Percentiles rank a stretch among this genome's conserved stretches.
Conservation (phyloP, 176 grass and related monocot genomes). For the Aechmea fasciata region DNA sequence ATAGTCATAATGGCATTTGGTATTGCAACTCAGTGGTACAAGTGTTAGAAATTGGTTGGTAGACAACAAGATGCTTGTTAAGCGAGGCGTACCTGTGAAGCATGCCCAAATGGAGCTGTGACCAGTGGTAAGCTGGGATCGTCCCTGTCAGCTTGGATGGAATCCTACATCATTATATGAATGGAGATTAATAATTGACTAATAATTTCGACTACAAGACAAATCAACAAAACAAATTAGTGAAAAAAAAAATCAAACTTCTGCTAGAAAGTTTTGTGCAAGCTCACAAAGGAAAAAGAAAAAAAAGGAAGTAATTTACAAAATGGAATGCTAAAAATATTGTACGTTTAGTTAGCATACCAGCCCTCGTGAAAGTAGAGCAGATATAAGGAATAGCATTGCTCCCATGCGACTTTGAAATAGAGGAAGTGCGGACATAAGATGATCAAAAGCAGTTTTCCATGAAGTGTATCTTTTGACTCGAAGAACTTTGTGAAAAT, state of each 20-base stretch:
- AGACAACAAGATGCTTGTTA: not conserved
- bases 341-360: conserved; percentile 22
- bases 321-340: not conserved
- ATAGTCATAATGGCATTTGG: no score
- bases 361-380: conserved; percentile 90
- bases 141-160: conserved; percentile 78
- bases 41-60: not conserved
- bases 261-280: not conserved
- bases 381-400: conserved; percentile 85
- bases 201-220: not conserved
- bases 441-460: conserved; percentile 53
- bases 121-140: conserved; percentile 92
- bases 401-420: conserved; percentile 90
- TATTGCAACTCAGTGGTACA: no score
- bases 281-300: not conserved
- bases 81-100: conserved; percentile 66
- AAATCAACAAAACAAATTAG: not conserved
- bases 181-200: conserved; percentile 3
- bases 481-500: conserved; percentile 84
- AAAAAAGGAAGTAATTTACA: not conserved
- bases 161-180: conserved; percentile 42
- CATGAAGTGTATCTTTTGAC: conserved; percentile 48
- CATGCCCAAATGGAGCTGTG: conserved; percentile 98
- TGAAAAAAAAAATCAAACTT: not conserved
- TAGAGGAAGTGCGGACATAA: conserved; percentile 58